Evolutionary conservation across 257 asterid species (phyloP), one percentile per base, ranked within the genome.

Genomic region (Nyctanthes arbortristis): DNA sequence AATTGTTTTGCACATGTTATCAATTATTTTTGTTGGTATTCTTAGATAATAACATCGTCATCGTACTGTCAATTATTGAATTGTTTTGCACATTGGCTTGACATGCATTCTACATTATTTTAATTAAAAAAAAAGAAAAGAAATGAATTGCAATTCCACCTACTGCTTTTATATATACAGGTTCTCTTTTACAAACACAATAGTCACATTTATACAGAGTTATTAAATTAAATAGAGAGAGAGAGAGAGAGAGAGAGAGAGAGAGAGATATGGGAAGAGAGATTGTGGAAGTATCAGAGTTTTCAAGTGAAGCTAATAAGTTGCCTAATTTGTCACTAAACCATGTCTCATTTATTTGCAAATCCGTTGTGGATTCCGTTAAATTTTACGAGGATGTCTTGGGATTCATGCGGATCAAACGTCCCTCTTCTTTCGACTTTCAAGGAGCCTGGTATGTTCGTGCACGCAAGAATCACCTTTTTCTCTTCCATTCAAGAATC

Each of bases 351-450:
- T 87, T 64, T 58, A 84, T 91, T n/a, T 87, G 92, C 81, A 84
- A 85, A 80, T 88, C 96, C 0, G 89, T 88, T 1, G 6, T 62
- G 40, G 81, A 20, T 79, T 84, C 96, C 4, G 90, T 75, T 1
- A 72, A 81, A 25, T 91, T 91, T 55, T 91, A 86, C 52, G 80
- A 85, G 33, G 86, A 84, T 54, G 90, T 91, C 55, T 85, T 91
- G 25, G 96, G 97, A 0, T 91, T 91, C 9, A 86, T 88, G 56
- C 89, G 85, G 78, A 84, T 91, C 74, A 85, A 87, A 54, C 76
- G 97, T 56, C 97, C 97, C 0, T 89, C 96, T 66, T 91, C 97
- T 37, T 85, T 91, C 57, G 87, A 88, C 73, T 91, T 91, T 40
- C 89, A 88, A 76, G 97, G 97, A 43, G 96, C 97, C 69, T 90